phyloP scores from a whole-genome alignment of 129 eudicot genomes.

The Tanacetum coccineum region DNA sequence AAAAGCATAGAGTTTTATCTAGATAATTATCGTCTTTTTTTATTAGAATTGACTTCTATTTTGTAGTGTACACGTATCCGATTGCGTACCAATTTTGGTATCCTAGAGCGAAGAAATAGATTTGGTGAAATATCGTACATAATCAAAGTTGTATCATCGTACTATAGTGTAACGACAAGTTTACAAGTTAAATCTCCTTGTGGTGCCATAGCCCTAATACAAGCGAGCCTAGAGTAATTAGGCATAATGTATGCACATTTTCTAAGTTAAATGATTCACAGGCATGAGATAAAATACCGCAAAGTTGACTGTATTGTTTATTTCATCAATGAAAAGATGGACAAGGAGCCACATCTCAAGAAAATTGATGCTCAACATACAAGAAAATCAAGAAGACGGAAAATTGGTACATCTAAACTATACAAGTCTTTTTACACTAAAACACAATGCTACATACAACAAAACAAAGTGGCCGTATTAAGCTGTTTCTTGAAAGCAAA shows the following conservation, averaged over 20 bases:
- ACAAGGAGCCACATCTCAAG: slow-evolving; percentile 11
- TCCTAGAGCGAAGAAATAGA: slow-evolving; percentile 4
- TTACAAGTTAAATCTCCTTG: background rate
- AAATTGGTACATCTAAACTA: slow-evolving; percentile 13
- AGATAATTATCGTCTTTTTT: background rate
- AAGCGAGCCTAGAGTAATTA: slow-evolving; percentile 13
- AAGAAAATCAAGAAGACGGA: slow-evolving; percentile 3
- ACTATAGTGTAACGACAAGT: background rate
- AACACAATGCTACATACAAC: slow-evolving; percentile 11
- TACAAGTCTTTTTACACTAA: slow-evolving; percentile 25
- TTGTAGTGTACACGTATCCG: background rate
- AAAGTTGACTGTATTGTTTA: background rate
- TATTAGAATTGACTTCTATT: background rate
- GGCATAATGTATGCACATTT: background rate
- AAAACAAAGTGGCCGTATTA: slow-evolving; percentile 26
- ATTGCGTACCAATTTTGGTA: background rate
- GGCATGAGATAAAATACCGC: background rate
- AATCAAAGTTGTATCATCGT: background rate
- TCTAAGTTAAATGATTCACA: background rate
- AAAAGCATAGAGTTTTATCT: too few species aligned
- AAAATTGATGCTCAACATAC: slow-evolving; percentile 11
- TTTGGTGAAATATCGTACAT: background rate
- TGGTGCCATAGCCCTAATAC: slow-evolving; percentile 5
- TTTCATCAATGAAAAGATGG: slow-evolving; percentile 10
- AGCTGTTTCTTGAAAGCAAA: slow-evolving; percentile 38